Evolutionary conservation across 805 yeast genomes (phyloP), one percentile per base, ranked within the genome.

Genomic region (Saccharomyces cerevisiae): DNA sequence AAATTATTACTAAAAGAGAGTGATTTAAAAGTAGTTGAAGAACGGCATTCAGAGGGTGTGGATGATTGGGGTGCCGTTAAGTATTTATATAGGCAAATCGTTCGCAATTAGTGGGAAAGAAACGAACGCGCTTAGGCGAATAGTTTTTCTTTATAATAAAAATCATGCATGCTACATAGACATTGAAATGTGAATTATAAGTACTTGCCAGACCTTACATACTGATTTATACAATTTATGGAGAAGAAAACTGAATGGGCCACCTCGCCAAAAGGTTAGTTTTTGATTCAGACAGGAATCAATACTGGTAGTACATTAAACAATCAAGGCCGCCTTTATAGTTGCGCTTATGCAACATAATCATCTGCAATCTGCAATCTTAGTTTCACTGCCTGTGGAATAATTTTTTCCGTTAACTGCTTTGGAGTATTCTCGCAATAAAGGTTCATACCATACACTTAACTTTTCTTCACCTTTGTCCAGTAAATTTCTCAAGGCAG

Each of bases 31-130:
- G 51, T 77, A 61, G 57, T 64, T 0, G 68, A 69, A 5, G 71
- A 73, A 46, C 76, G 71, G 10, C 62, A 68, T 2, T 89, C 87
- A 55, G 70, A 76, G 3, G 97, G 97, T 0, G 72, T 70, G 53
- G 99, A 92, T 65, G 97, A 91, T 66, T 91, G 89, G 74, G 97
- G 97, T 0, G 76, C 76, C 30, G 83, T 83, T 53, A 66, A 74
- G 27, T 91, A 83, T 63, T 68, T 81, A 24, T 74, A 66, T 54
- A 73, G 72, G 56, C 66, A 70, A 52, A 55, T 74, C 14, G 47
- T 59, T 48, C 65, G 70, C 67, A 46, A 53, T 21, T 46, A n/a
- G 8, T 24, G 17, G 11, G 17, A 36, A 17, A 13, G 8, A 21
- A 8, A 17, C 8, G 11, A 2, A 36, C 17, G 11, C 2, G 11